These are phyloP conservation scores for Mortierella antarctica DNA, from an alignment of 192 early-diverging fungal species.

Conservation along the genomic window DNA sequence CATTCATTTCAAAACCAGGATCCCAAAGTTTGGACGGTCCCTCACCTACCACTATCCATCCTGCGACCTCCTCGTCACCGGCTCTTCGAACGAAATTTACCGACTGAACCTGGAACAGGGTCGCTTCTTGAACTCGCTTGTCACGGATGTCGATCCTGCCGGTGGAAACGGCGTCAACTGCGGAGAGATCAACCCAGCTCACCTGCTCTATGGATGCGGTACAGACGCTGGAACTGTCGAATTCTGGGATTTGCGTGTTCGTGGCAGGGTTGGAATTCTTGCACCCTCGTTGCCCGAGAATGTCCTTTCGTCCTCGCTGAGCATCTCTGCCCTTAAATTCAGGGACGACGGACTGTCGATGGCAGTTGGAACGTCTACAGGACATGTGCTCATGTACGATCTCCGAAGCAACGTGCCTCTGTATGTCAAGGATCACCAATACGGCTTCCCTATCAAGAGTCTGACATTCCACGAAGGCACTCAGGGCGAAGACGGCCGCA, in stretches of 20 bases:
- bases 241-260: conserved; percentile 94
- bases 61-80: conserved; percentile 90
- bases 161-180: conserved; percentile 75
- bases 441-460: conserved; percentile 91
- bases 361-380: conserved; percentile 90
- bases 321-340: conserved; percentile 80
- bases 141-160: conserved; percentile 69
- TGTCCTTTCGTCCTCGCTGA: conserved; percentile 34
- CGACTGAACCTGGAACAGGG: conserved; percentile 94
- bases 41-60: conserved; percentile 91
- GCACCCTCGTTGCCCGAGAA: conserved; percentile 60
- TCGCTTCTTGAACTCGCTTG: conserved; percentile 86
- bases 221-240: conserved; percentile 88
- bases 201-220: conserved; percentile 93
- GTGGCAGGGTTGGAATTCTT: conserved; percentile 79
- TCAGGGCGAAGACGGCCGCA: conserved; percentile 61
- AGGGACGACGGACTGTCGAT: conserved; percentile 86
- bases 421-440: conserved; percentile 97
- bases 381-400: conserved; percentile 94
- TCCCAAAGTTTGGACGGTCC: conserved; percentile 96
- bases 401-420: conserved; percentile 85
- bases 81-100: conserved; percentile 86
- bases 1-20: conserved; percentile 90
- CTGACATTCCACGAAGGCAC: conserved; percentile 80
- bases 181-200: conserved; percentile 86